Evolutionary conservation across 176 grass and related monocot species (phyloP), one percentile per base, ranked within the genome.

Genomic region (Ensete ventricosum): DNA sequence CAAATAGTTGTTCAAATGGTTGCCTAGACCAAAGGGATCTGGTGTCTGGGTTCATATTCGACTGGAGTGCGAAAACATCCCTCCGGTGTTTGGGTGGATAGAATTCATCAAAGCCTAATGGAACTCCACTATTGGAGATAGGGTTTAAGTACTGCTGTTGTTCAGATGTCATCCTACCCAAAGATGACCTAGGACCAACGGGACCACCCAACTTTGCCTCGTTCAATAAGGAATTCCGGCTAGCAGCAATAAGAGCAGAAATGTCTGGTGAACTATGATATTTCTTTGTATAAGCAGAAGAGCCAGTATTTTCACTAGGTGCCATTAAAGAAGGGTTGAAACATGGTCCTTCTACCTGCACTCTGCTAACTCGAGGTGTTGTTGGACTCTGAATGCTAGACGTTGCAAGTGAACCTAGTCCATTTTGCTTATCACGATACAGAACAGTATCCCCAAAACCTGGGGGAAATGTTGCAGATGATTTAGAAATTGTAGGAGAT

Each of bases 201-300:
- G 88, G 79, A 82, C 84, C 81, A 80, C 88, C 84, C 78, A 86
- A 84, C 24, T 91, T 91, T 8, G 77, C 76, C 74, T 95, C 91
- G n/a, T 95, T 92, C 79, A 92, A 81, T 29, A 79, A 50, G 65
- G 86, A 82, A 72, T 73, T 88, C 71, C 84, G 90, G 75, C 48
- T 89, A 81, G 96, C 88, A 80, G 96, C 84, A 83, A 99, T 99
- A 69, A 99, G 23, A 49, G 86, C 96, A 86, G 96, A 99, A 75
- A 99, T 87, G 75, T 99, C 96, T 65, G 96, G 96, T 78, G 96
- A 99, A 81, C 86, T 99, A 81, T 99, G 96, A 75, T 99, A 99
- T 81, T 99, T 99, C 87, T 99, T 99, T 81, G 91, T 74, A 76
- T 89, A 91, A 21, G 76, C 82, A 72, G 83, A 71, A 48, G 88